Percentiles rank a stretch among this genome's conserved stretches.
Evolutionary conservation across 2,329 filamentous ascomycete species (phyloP).

Genomic region (Penicillium aurantiogriseum): DNA sequence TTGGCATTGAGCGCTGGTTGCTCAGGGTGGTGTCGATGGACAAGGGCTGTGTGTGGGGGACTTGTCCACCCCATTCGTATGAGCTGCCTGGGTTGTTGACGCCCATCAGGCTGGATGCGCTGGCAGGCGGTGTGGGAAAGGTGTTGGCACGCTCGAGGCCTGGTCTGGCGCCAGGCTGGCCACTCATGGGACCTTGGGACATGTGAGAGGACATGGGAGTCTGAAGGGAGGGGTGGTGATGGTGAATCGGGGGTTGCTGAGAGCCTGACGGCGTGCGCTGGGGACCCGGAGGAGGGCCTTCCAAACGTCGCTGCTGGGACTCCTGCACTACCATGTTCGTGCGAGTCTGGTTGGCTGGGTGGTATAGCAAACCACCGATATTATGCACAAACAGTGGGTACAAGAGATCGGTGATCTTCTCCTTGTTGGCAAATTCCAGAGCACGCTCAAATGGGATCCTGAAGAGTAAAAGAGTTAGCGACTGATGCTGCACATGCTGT

Average conservation of each 20-base stretch:
- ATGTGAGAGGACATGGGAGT: conserved; percentile 58
- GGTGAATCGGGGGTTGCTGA: conserved; percentile 56
- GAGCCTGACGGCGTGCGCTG: conserved; percentile 65
- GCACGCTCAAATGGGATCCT: conserved; percentile 98
- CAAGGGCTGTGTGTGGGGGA: conserved; percentile 67
- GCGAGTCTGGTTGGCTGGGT: conserved; percentile 76
- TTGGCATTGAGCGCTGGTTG: conserved; percentile 81
- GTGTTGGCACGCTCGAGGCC: conserved; percentile 82
- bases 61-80: conserved; percentile 73
- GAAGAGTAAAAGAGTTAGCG: conserved; percentile 10
- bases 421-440: conserved; percentile 98
- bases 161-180: conserved; percentile 63
- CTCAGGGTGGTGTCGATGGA: conserved; percentile 77
- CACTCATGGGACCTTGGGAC: conserved; percentile 64
- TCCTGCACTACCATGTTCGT: conserved; percentile 86
- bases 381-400: conserved; percentile 98
- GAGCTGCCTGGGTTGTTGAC: conserved; percentile 71
- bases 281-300: conserved; percentile 46
- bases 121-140: conserved; percentile 90
- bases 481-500: background rate
- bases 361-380: conserved; percentile 89
- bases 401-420: conserved; percentile 93
- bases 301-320: conserved; percentile 71
- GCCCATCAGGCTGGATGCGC: conserved; percentile 79
- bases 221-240: conserved; percentile 66